Conservation (phyloP, 805 yeast genomes). For the Cyberlindnera bimundalis region DNA sequence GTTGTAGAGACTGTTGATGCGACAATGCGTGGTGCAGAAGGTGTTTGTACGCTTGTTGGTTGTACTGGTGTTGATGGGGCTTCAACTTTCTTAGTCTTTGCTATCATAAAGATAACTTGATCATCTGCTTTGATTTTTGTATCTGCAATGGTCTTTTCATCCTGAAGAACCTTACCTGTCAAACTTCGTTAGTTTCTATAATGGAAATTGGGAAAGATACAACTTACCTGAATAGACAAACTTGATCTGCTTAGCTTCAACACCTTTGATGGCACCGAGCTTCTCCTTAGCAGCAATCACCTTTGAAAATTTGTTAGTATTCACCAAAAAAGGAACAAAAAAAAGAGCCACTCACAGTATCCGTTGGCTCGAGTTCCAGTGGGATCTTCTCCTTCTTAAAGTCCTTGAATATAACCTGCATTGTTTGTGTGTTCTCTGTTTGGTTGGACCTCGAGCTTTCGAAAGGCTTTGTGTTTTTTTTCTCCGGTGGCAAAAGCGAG, state of each 20-base stretch:
- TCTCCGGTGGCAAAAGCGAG: too few relatives aligned
- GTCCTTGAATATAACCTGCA: constrained; percentile 85
- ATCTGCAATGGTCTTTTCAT: constrained; percentile 67
- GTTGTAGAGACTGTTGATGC: constrained; percentile 23
- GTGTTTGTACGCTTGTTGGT: constrained; percentile 15
- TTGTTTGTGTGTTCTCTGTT: constrained; percentile 33
- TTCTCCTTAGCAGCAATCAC: constrained; percentile 66
- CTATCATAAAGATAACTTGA: constrained; percentile 87
- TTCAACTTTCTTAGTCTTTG: constrained; percentile 12
- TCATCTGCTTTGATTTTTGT: constrained; percentile 80
- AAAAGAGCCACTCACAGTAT: constrained; percentile 66
- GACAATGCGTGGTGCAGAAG: constrained; percentile 28
- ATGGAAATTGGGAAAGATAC: too few relatives aligned
- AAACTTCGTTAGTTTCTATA: too few relatives aligned
- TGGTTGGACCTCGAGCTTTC: background rate
- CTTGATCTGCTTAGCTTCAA: constrained; percentile 73
- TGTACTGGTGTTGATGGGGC: constrained; percentile 19
- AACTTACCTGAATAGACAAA: constrained; percentile 77
- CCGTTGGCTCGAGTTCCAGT: constrained; percentile 67
- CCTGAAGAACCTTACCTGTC: constrained; percentile 74
- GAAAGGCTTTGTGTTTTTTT: too few relatives aligned
- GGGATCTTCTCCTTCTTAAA: constrained; percentile 88
- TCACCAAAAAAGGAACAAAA: too few relatives aligned
- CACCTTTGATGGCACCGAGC: constrained; percentile 63
- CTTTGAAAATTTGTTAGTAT: constrained; percentile 27